Percentiles rank a stretch among this genome's conserved stretches.
These are phyloP conservation scores for Blastobotrys raffinosifermentans DNA, from an alignment of 1,139 yeast genomes.

Conservation along the genomic window DNA sequence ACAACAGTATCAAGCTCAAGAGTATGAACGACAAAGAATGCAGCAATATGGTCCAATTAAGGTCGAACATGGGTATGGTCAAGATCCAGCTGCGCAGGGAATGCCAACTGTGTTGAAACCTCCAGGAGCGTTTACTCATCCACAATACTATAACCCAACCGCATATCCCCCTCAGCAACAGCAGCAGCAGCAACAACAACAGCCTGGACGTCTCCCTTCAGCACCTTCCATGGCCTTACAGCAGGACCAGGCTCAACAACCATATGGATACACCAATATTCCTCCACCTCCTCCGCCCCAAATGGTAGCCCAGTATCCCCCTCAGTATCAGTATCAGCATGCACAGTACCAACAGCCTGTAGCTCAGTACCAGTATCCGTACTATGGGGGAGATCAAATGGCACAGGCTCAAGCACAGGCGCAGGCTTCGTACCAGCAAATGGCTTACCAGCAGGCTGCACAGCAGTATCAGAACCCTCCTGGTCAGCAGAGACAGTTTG, in stretches of 20 bases:
- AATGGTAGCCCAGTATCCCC: background rate
- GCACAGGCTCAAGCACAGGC: background rate
- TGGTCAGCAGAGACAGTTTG: no score
- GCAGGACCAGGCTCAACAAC: constrained; percentile 1
- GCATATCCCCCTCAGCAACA: constrained; percentile 9
- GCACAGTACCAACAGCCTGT: background rate
- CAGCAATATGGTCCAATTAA: constrained; percentile 27
- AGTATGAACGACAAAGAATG: background rate
- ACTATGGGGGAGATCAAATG: no score
- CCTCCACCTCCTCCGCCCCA: background rate
- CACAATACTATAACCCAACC: no score
- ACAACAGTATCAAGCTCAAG: constrained; percentile 5
- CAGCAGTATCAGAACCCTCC: no score
- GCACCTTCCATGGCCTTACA: background rate
- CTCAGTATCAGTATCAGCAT: background rate
- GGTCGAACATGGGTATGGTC: no score
- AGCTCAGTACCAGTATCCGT: background rate
- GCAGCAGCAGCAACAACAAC: constrained; percentile 8
- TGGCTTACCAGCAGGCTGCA: no score
- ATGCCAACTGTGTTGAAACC: no score
- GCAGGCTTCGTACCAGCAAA: no score
- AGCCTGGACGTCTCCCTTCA: background rate
- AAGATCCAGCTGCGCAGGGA: no score
- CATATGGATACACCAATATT: background rate
- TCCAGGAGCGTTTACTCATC: no score